These are phyloP conservation scores for Lathyrus tuberosus DNA, from an alignment of 306 rosid species.

Conservation along the genomic window DNA sequence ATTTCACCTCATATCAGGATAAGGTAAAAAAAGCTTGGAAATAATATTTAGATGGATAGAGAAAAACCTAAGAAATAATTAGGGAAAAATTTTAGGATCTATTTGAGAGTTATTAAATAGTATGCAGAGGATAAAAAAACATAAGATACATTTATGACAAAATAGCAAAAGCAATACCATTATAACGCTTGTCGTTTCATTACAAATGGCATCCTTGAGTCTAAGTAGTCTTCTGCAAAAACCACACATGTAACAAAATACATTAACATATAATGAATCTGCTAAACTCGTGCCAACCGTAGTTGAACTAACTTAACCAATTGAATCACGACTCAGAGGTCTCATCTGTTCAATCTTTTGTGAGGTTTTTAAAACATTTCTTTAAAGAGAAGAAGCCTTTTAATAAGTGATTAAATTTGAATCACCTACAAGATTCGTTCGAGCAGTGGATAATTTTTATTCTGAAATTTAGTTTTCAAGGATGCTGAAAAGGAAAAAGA, in stretches of 20 bases:
- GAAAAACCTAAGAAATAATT: constrained; percentile 17
- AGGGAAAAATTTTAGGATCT: not conserved
- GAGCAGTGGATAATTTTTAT: too few relatives aligned
- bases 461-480: too few relatives aligned
- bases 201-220: constrained; percentile 71
- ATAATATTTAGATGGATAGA: constrained; percentile 28
- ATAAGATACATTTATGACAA: constrained; percentile 7
- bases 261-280: not conserved
- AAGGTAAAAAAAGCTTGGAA: constrained; percentile 8
- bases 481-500: too few relatives aligned
- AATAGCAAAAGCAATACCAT: constrained; percentile 48
- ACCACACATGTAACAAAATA: not conserved
- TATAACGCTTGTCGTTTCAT: constrained; percentile 41
- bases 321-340: not conserved
- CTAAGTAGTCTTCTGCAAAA: constrained; percentile 66
- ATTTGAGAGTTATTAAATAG: not conserved
- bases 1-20: constrained; percentile 21
- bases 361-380: too few relatives aligned
- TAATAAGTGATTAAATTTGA: not conserved
- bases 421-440: constrained; percentile 66
- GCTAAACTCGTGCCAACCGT: not conserved
- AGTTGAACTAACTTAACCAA: not conserved
- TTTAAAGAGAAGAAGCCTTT: too few relatives aligned
- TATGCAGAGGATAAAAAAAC: constrained; percentile 13
- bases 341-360: too few relatives aligned